Percentiles rank a stretch among this genome's conserved stretches.
Evolutionary conservation across 768 basidiomycete genomes (phyloP).

Genomic region (Lactarius indigo): DNA sequence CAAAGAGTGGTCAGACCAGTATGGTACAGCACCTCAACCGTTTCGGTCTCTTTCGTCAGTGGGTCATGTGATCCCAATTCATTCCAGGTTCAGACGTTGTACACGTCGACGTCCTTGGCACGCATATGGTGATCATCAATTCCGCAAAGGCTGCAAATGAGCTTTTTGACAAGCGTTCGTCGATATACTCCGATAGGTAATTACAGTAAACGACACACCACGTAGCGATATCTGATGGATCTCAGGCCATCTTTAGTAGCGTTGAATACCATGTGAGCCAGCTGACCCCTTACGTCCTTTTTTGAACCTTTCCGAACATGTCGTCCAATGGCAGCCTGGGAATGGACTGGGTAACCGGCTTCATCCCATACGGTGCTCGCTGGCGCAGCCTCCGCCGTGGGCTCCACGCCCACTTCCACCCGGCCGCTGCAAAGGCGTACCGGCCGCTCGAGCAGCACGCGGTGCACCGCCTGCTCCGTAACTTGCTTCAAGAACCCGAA

Average conservation of each 20-base stretch:
- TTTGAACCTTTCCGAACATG: background rate
- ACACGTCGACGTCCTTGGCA: constrained; percentile 24
- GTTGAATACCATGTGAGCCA: background rate
- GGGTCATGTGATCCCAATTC: background rate
- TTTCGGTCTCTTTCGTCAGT: background rate
- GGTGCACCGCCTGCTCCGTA: background rate
- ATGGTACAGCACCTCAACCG: background rate
- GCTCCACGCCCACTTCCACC: constrained; percentile 4
- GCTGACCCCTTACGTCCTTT: background rate
- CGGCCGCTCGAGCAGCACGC: background rate
- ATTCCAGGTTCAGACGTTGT: constrained; percentile 21
- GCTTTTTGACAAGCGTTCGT: constrained; percentile 5
- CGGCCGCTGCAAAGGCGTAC: background rate
- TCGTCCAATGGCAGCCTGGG: constrained; percentile 27
- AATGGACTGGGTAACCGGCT: background rate
- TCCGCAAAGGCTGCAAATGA: constrained; percentile 27
- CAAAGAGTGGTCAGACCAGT: constrained; percentile 10
- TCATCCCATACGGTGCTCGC: background rate
- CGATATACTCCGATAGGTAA: constrained; percentile 11
- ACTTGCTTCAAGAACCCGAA: background rate
- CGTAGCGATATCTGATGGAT: background rate
- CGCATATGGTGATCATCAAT: constrained; percentile 34
- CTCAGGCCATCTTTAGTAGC: constrained; percentile 6
- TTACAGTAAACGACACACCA: background rate
- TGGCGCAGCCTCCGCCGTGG: background rate